Evolutionary conservation across 2,329 filamentous ascomycete genomes (phyloP).

Genomic region (Epichloe elymi): DNA sequence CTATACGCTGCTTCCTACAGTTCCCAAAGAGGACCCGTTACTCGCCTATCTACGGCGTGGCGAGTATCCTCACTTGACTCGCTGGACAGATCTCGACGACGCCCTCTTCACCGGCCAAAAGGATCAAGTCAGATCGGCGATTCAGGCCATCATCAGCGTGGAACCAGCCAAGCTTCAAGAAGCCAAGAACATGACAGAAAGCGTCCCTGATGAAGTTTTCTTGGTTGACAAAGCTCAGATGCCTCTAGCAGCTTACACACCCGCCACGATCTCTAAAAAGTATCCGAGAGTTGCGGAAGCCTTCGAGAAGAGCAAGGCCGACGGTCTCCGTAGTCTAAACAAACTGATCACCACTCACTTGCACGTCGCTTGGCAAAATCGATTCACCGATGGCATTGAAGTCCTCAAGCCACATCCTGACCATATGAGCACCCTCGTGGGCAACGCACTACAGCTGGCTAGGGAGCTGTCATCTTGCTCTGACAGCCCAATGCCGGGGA

Average conservation of each 20-base stretch:
- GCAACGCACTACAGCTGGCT: constrained; percentile 59
- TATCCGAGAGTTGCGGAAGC: constrained; percentile 57
- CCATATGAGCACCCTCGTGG: constrained; percentile 60
- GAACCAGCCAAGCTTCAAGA: constrained; percentile 39
- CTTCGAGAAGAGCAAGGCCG: constrained; percentile 40
- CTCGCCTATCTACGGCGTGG: constrained; percentile 62
- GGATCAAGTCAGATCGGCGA: constrained; percentile 46
- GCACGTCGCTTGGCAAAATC: constrained; percentile 72
- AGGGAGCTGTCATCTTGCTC: constrained; percentile 65
- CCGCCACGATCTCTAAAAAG: constrained; percentile 43
- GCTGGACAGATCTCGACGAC: constrained; percentile 58
- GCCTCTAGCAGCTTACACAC: constrained; percentile 67
- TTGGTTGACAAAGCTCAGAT: constrained; percentile 49
- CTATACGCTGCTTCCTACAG: constrained; percentile 78
- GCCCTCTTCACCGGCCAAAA: constrained; percentile 63
- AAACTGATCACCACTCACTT: constrained; percentile 73
- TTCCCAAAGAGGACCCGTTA: constrained; percentile 55
- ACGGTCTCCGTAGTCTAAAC: constrained; percentile 53
- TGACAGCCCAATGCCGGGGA: constrained; percentile 54
- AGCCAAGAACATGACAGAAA: constrained; percentile 50
- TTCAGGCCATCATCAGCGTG: constrained; percentile 41
- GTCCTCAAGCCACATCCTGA: constrained; percentile 68
- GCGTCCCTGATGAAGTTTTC: constrained; percentile 47
- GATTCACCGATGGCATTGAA: constrained; percentile 62
- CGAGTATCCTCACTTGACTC: constrained; percentile 59